A percentile compares a stretch with the other conserved stretches of the same genome.
phyloP scores from a whole-genome alignment of 805 yeast species.

The Saturnispora gosingensis region DNA sequence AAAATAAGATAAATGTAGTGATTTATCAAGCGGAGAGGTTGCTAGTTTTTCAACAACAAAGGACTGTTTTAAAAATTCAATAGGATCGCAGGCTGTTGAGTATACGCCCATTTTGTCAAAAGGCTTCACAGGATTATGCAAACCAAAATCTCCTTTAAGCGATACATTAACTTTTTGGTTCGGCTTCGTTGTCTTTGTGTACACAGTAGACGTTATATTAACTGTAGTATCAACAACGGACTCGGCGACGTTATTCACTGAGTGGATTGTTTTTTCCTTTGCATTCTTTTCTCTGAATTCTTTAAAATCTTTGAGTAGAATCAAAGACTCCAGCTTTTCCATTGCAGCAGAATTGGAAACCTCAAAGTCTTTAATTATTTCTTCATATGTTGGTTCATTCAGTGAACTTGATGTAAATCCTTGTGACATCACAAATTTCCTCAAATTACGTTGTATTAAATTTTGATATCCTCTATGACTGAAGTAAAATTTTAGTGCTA shows the following conservation, averaged over 20 bases:
- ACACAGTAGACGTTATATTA: slow-evolving; percentile 23
- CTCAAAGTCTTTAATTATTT: slow-evolving; percentile 33
- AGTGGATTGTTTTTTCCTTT: slow-evolving; percentile 24
- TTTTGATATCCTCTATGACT: slow-evolving; percentile 30
- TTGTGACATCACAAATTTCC: slow-evolving; percentile 18
- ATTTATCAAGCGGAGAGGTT: not conserved
- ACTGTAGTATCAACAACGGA: slow-evolving; percentile 23
- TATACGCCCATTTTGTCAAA: slow-evolving; percentile 27
- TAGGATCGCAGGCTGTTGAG: slow-evolving; percentile 23
- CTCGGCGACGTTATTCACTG: slow-evolving; percentile 19
- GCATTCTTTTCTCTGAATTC: slow-evolving; percentile 30
- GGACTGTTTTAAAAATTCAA: slow-evolving; percentile 14
- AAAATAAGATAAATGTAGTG: not conserved
- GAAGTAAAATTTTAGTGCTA: slow-evolving; percentile 32
- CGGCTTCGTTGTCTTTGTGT: slow-evolving; percentile 27
- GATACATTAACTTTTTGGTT: slow-evolving; percentile 18
- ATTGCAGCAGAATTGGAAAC: slow-evolving; percentile 28
- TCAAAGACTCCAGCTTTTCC: slow-evolving; percentile 31
- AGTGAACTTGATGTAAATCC: slow-evolving; percentile 3
- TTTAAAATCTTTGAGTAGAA: slow-evolving; percentile 30
- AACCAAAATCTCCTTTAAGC: slow-evolving; percentile 16
- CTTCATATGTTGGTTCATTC: slow-evolving; percentile 21
- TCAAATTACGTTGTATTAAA: slow-evolving; percentile 25
- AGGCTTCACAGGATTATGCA: slow-evolving; percentile 31
- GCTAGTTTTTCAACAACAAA: not conserved